Conservation (phyloP, 2,329 filamentous ascomycete species). For the Calonectria fujianensis region DNA sequence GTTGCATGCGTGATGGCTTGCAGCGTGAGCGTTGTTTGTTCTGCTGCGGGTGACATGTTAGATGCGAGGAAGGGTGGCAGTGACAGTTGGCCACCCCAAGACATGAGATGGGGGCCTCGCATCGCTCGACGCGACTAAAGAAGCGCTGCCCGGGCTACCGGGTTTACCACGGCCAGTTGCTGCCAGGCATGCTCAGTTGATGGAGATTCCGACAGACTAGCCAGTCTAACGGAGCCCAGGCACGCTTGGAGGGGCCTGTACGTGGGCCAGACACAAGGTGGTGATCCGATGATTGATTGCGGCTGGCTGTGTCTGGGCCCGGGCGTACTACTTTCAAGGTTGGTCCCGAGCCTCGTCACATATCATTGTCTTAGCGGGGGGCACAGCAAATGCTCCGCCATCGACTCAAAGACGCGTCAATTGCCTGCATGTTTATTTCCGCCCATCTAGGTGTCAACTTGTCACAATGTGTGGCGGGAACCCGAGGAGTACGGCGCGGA, state of each 20-base stretch:
- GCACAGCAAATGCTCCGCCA: neutral
- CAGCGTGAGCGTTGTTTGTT: slow-evolving; percentile 18
- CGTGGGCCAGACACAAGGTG: neutral
- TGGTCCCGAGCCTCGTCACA: slow-evolving; percentile 25
- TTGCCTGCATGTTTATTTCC: slow-evolving; percentile 14
- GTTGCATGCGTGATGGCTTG: slow-evolving; percentile 24
- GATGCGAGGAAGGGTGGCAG: slow-evolving; percentile 23
- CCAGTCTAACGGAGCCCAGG: neutral
- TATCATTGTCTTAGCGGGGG: slow-evolving; percentile 15
- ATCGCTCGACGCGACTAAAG: neutral
- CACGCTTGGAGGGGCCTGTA: neutral
- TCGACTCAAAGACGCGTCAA: neutral
- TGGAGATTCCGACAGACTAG: neutral
- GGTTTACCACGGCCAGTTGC: slow-evolving; percentile 20
- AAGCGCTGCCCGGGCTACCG: slow-evolving; percentile 5
- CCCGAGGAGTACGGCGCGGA: neutral
- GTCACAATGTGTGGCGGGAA: neutral
- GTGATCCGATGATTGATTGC: slow-evolving; percentile 9
- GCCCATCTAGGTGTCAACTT: neutral
- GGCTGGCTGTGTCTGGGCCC: slow-evolving; percentile 9
- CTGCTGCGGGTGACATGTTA: slow-evolving; percentile 23
- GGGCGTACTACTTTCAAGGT: slow-evolving; percentile 7
- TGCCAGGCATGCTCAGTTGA: neutral
- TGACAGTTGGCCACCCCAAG: slow-evolving; percentile 14
- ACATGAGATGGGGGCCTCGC: neutral